Base-by-base conservation (phyloP, 345 rosid genomes). In the Cardamine occulta region DNA sequence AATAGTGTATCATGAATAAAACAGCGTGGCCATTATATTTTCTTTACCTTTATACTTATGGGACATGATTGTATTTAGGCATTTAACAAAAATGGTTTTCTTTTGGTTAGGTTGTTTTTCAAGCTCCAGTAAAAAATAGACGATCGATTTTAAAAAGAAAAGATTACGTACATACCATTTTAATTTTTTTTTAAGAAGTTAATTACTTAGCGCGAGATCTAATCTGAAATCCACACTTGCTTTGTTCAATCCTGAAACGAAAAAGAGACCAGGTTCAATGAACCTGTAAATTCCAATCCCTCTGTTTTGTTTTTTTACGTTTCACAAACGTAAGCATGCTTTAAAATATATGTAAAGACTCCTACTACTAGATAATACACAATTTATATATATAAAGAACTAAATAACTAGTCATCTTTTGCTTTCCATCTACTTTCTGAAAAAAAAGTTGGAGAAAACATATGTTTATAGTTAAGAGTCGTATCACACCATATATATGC, bases 221-320 rank as follows among this genome's bases (percentile, higher is more conserved):
- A 67, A 37, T 68, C 15, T 54, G 39, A 54, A 37, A 37, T 28
- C 65, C 44, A 44, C 67, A 59, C 35, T 71, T 28, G 49, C 5
- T 48, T 24, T 24, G 26, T 63, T 32, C n/a, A 34, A 57, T 45
- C n/a, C 42, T 35, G 29, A 13, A 48, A 57, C 44, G 60, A 57
- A 57, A 74, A 53, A n/a, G 14, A 17, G 74, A 76, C 80, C 64
- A 60, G 70, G 44, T 76, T 76, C 80, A 69, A 13, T 70, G 74
- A 61, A 69, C 51, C 57, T 54, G 45, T 58, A 39, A 8, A 12
- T 62, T 52, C 23, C 17, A 68, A 11, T 19, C 5, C 7, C 28
- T 59, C n/a, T 29, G 7, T 48, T 58, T 47, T 15, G 59, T 58
- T 44, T 7, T 6, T 26, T 74, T 39, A 74, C 57, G 68, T 18